Base-by-base conservation (phyloP, 768 basidiomycete species). In the Leucocoprinus sp. region DNA sequence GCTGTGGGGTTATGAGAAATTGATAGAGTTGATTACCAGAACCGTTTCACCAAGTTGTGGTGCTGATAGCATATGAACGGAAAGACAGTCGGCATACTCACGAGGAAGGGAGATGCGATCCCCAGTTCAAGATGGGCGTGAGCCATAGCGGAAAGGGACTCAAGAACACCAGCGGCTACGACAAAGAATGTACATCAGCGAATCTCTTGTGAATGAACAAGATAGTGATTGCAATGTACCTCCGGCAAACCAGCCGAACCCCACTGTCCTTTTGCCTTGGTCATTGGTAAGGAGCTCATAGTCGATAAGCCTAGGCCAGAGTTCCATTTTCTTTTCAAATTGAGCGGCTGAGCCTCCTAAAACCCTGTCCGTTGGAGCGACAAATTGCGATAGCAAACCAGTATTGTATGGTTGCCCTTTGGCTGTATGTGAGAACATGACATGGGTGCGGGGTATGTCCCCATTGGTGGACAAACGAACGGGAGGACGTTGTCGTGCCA, bases 161-260 rank as follows among this genome's bases (percentile, higher is more conserved):
- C 92, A 2, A 91, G 75, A 5, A 80, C 81, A 9, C 91, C 92
- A 8, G 87, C 87, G 48, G 88, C 89, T 91, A 60, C 48, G n/a
- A n/a, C 5, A 12, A 43, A n/a, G 12, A 36, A 24, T n/a, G 26
- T 21, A 35, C n/a, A 27, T 39, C 24, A 41, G 41, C 21, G n/a
- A 46, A 43, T n/a, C 33, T 23, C 12, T 17, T 28, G 26, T 37
- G 18, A 17, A 21, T 29, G 33, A 21, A 45, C 21, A 35, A 2
- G 18, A 15, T 48, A 33, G 37, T 28, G 7, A 38, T 19, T 18
- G 2, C 11, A 40, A 54, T 76, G 41, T 48, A 89, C 88, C 84
- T 62, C 93, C 93, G 0, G 93, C 93, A 54, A 84, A 90, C 81
- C 82, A 92, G 1, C 92, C 93, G 65, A 96, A 95, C 0, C 83